These are phyloP conservation scores for Hygrophila difformis DNA, from an alignment of 257 asterid species.

Conservation along the genomic window DNA sequence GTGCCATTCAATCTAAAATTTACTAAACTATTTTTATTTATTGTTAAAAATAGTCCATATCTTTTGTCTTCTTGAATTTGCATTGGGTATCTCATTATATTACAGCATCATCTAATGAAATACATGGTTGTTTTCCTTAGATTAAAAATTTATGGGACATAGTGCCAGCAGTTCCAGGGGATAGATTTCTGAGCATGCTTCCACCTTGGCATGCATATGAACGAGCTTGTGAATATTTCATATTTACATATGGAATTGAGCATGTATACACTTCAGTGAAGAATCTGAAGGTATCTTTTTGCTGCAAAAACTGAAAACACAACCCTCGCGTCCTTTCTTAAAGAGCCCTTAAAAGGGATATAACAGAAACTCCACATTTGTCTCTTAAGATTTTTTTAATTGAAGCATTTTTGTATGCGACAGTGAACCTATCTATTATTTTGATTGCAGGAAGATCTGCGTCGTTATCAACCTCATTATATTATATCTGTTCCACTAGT, in stretches of 20 bases:
- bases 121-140: constrained; percentile 31
- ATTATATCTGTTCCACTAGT: constrained; percentile 82
- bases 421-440: constrained; percentile 10
- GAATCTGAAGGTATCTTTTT: constrained; percentile 52
- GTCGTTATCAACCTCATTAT: constrained; percentile 71
- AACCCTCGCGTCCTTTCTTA: constrained; percentile 1
- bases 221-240: constrained; percentile 80
- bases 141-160: constrained; percentile 57
- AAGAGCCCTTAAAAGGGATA: background rate
- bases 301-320: constrained; percentile 11
- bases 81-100: constrained; percentile 5
- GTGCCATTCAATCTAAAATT: too few relatives aligned
- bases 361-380: too few relatives aligned
- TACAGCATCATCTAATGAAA: constrained; percentile 14
- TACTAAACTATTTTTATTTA: too few relatives aligned
- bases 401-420: too few relatives aligned
- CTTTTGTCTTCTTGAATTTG: too few relatives aligned
- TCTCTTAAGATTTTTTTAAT: too few relatives aligned
- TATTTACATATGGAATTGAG: constrained; percentile 60
- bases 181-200: constrained; percentile 83
- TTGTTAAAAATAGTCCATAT: background rate
- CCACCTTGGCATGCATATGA: constrained; percentile 99
- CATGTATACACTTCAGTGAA: constrained; percentile 72
- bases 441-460: constrained; percentile 70
- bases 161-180: constrained; percentile 85